These are phyloP conservation scores for Xerocomellus dryophilus DNA, from an alignment of 768 basidiomycete species.

Conservation along the genomic window DNA sequence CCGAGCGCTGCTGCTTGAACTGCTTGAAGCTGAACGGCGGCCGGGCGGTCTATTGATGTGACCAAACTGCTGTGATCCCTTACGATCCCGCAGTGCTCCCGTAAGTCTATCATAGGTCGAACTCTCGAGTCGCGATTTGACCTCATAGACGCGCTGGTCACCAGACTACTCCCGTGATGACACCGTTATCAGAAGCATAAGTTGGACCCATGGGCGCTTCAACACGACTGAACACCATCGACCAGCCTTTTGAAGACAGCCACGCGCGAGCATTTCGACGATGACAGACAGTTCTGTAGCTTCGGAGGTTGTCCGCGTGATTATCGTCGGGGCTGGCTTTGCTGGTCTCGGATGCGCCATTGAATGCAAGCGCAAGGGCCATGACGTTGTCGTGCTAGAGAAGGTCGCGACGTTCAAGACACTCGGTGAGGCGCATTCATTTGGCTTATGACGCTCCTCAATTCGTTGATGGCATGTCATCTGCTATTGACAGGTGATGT, in stretches of 20 bases:
- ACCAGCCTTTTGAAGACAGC: background rate
- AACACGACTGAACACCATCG: background rate
- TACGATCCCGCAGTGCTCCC: no score
- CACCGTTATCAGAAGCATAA: background rate
- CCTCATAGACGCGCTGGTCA: background rate
- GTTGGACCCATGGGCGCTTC: background rate
- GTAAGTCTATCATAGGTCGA: no score
- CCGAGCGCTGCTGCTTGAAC: no score
- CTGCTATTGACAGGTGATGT: background rate
- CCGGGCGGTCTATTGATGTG: no score
- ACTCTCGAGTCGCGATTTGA: background rate
- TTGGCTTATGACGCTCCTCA: background rate
- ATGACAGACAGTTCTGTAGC: background rate
- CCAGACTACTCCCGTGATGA: background rate
- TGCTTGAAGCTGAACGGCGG: no score
- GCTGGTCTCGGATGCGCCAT: slow-evolving; percentile 31
- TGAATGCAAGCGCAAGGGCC: slow-evolving; percentile 26
- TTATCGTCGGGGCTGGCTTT: slow-evolving; percentile 29
- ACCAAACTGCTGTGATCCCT: no score
- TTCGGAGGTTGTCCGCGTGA: background rate
- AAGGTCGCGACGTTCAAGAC: slow-evolving; percentile 14
- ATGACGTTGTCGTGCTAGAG: slow-evolving; percentile 28
- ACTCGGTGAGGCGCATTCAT: slow-evolving; percentile 11
- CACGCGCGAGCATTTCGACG: background rate
- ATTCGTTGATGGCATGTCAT: background rate